Evolutionary conservation across 140 eudicot genomes (phyloP).

Genomic region (Stevia rebaudiana): DNA sequence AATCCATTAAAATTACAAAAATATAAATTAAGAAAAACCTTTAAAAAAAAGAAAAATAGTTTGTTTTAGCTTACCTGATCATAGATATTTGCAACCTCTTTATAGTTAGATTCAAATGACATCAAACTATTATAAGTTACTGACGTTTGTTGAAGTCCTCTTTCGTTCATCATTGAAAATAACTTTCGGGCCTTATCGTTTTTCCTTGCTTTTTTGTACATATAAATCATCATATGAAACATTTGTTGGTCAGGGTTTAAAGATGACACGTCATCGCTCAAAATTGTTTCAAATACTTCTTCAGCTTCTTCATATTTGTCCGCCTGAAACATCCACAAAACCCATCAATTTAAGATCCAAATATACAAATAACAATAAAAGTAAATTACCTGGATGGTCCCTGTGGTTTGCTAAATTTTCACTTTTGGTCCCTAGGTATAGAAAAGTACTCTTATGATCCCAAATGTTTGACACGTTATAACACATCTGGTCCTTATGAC

Average conservation of each 20-base stretch:
- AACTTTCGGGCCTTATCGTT: slow-evolving; percentile 75
- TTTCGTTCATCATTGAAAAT: slow-evolving; percentile 66
- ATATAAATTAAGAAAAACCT: not conserved
- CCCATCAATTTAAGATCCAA: slow-evolving; percentile 8
- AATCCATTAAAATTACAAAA: not conserved
- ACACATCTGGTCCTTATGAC: too few relatives aligned
- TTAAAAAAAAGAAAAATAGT: not conserved
- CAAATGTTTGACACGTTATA: too few relatives aligned
- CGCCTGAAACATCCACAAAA: slow-evolving; percentile 50
- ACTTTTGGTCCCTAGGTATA: too few relatives aligned
- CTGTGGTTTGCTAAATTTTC: too few relatives aligned
- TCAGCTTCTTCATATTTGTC: slow-evolving; percentile 81
- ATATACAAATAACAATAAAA: too few relatives aligned
- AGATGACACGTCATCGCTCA: slow-evolving; percentile 47
- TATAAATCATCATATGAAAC: slow-evolving; percentile 99
- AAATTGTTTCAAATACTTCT: slow-evolving; percentile 67
- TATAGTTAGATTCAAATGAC: slow-evolving; percentile 80
- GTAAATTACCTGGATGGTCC: too few relatives aligned
- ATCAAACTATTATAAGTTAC: slow-evolving; percentile 90
- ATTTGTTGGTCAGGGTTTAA: slow-evolving; percentile 78
- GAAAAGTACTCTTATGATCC: too few relatives aligned
- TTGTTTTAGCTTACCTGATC: slow-evolving; percentile 55
- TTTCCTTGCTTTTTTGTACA: slow-evolving; percentile 79
- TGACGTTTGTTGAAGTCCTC: slow-evolving; percentile 64
- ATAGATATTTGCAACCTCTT: slow-evolving; percentile 74